Conservation (phyloP, 192 early-diverging fungal species). For the Coemansia sp. region DNA sequence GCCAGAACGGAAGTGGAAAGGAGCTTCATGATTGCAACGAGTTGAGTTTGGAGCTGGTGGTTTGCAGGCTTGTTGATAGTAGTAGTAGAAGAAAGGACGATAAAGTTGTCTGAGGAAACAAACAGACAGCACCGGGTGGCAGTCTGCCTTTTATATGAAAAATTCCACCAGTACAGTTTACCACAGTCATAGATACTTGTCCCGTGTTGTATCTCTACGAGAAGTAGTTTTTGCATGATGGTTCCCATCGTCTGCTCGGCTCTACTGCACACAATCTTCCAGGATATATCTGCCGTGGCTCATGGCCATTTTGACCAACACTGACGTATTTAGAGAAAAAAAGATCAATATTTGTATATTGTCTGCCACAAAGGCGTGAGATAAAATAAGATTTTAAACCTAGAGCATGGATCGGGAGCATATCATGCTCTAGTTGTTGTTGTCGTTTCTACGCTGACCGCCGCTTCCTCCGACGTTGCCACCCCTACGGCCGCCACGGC, state of each 20-base stretch:
- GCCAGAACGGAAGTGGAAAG: background rate
- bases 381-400: constrained; percentile 8
- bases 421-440: background rate
- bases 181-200: background rate
- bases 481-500: constrained; percentile 22
- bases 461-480: constrained; percentile 23
- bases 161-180: background rate
- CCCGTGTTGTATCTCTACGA: background rate
- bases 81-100: background rate
- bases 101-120: constrained; percentile 4
- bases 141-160: background rate
- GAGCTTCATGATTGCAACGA: background rate
- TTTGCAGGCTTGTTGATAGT: background rate
- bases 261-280: background rate
- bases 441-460: constrained; percentile 24
- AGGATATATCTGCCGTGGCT: background rate
- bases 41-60: background rate
- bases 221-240: background rate
- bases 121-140: background rate
- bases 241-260: background rate
- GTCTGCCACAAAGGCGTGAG: constrained; percentile 1
- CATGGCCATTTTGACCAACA: background rate
- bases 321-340: background rate
- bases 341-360: background rate
- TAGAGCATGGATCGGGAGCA: background rate